Evolutionary conservation across 2,329 filamentous ascomycete species (phyloP).

Genomic region (Nemania diffusa): DNA sequence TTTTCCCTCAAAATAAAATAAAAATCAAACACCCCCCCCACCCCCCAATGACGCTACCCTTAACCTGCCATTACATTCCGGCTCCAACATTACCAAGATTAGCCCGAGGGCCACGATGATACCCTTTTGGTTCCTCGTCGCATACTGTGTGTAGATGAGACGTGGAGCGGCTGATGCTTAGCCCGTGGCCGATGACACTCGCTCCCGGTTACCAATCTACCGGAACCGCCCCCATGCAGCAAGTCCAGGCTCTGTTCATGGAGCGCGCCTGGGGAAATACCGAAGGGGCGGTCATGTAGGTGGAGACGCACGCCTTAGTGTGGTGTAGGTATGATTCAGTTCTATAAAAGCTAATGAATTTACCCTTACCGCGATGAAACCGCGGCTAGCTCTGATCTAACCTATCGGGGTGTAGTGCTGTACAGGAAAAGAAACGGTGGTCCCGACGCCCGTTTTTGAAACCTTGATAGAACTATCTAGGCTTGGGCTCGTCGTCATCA

Average conservation of each 20-base stretch:
- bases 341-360: constrained; percentile 1
- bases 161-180: constrained; percentile 8
- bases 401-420: constrained; percentile 8
- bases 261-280: constrained; percentile 4
- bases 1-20: neutral
- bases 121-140: neutral
- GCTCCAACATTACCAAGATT: neutral
- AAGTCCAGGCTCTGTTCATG: neutral
- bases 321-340: neutral
- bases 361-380: constrained; percentile 11
- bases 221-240: constrained; percentile 15
- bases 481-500: neutral
- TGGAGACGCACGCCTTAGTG: constrained; percentile 3
- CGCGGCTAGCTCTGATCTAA: constrained; percentile 3
- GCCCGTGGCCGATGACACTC: constrained; percentile 6
- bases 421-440: neutral
- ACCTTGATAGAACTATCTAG: neutral
- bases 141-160: neutral
- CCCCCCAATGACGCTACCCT: neutral
- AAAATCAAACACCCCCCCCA: neutral
- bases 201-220: constrained; percentile 23
- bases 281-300: constrained; percentile 10
- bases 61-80: neutral
- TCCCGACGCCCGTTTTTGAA: neutral
- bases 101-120: neutral